phyloP scores from a whole-genome alignment of 805 yeast genomes.

The Candida endomychidarum region DNA sequence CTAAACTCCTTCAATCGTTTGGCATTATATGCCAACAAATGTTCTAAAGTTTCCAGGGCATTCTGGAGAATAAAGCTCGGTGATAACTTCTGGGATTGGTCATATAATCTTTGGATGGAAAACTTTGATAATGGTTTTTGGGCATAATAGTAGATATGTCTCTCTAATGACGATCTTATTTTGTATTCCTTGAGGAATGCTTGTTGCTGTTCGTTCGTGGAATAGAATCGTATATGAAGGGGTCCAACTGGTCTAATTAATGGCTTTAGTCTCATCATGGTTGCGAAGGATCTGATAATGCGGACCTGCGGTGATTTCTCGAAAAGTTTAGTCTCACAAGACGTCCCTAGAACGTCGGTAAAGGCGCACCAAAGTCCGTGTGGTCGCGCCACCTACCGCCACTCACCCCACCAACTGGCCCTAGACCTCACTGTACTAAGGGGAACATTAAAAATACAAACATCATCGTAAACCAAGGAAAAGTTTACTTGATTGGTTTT shows the following conservation, averaged over 20 bases:
- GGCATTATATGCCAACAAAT: constrained; percentile 62
- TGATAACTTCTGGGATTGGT: constrained; percentile 40
- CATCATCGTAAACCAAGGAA: too few relatives aligned
- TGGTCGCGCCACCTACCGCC: too few relatives aligned
- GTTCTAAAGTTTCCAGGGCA: constrained; percentile 57
- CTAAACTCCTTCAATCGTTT: constrained; percentile 70
- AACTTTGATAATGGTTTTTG: constrained; percentile 52
- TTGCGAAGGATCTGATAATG: too few relatives aligned
- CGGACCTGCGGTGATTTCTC: too few relatives aligned
- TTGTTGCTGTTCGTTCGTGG: constrained; percentile 23
- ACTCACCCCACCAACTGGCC: too few relatives aligned
- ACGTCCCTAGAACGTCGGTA: too few relatives aligned
- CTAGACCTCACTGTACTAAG: too few relatives aligned
- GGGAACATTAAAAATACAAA: too few relatives aligned
- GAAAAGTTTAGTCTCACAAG: too few relatives aligned
- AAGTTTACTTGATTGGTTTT: too few relatives aligned
- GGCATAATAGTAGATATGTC: constrained; percentile 58
- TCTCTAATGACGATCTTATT: constrained; percentile 57
- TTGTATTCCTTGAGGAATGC: constrained; percentile 53
- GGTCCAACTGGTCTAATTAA: background rate
- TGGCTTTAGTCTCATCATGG: too few relatives aligned
- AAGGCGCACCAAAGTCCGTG: too few relatives aligned
- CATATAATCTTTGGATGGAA: constrained; percentile 50
- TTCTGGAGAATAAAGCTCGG: constrained; percentile 36
- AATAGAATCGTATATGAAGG: background rate